phyloP scores from a whole-genome alignment of 2,329 filamentous ascomycete species.

The Claviceps sorghi region DNA sequence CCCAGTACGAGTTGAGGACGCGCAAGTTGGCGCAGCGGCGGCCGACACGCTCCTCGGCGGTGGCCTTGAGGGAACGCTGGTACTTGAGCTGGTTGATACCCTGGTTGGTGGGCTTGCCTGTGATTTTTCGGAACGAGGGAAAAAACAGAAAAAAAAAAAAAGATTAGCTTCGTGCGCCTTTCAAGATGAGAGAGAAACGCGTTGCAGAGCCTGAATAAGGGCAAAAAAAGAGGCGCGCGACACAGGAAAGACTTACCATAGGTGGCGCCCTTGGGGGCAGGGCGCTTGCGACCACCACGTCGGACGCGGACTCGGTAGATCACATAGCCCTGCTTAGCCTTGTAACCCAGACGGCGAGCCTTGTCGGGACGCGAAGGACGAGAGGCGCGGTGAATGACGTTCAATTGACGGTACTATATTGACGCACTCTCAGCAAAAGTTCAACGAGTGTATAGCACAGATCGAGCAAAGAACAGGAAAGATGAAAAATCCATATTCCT shows the following conservation, averaged over 20 bases:
- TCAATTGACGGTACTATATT: conserved; percentile 99
- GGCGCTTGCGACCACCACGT: conserved; percentile 97
- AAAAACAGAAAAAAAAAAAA: not conserved
- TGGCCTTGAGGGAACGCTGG: conserved; percentile 95
- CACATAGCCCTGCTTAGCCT: conserved; percentile 99
- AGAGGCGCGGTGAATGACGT: conserved; percentile 98
- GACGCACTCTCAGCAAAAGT: conserved; percentile 99
- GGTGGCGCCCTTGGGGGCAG: conserved; percentile 92
- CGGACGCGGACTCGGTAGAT: conserved; percentile 99
- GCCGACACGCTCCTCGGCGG: conserved; percentile 99
- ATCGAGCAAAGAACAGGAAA: conserved; percentile 5
- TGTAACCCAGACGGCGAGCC: conserved; percentile 99
- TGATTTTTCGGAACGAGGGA: not conserved
- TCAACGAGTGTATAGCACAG: conserved; percentile 97
- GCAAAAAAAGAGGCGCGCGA: not conserved
- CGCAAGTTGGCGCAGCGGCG: conserved; percentile 97
- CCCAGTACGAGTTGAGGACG: conserved; percentile 99
- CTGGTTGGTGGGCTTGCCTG: conserved; percentile 99
- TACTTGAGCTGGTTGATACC: conserved; percentile 99
- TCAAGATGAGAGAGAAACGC: not conserved
- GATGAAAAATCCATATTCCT: not conserved
- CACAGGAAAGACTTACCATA: conserved; percentile 52
- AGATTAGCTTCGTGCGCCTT: not conserved
- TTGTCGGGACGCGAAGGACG: conserved; percentile 98
- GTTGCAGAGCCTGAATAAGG: too few relatives aligned